These are phyloP conservation scores for Kwoniella pini DNA, from an alignment of 768 basidiomycete genomes.

Conservation along the genomic window DNA sequence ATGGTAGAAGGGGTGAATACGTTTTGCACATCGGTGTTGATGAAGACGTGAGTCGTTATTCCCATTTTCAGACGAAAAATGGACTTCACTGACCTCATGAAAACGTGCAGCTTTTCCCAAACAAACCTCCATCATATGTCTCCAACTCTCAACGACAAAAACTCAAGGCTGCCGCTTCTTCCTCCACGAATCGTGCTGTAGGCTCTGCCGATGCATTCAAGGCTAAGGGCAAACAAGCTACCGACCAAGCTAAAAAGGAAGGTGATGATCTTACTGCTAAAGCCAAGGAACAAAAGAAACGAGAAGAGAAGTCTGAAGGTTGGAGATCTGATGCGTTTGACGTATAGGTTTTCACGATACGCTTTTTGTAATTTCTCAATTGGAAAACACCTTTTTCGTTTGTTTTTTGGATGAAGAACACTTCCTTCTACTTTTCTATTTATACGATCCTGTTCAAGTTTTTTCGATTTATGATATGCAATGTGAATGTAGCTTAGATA, in stretches of 20 bases:
- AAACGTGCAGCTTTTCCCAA: slow-evolving; percentile 54
- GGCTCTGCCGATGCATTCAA: slow-evolving; percentile 45
- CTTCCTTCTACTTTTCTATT: too few species aligned
- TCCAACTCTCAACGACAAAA: slow-evolving; percentile 48
- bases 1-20: slow-evolving; percentile 55
- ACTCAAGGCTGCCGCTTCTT: slow-evolving; percentile 40
- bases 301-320: slow-evolving; percentile 48
- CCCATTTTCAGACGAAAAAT: too few species aligned
- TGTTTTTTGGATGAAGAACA: too few species aligned
- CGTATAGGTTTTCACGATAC: slow-evolving; percentile 22
- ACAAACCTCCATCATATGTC: slow-evolving; percentile 48
- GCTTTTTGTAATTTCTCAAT: not conserved
- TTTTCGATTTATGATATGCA: too few species aligned
- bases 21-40: slow-evolving; percentile 57
- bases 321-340: slow-evolving; percentile 53
- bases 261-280: slow-evolving; percentile 37
- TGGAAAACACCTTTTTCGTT: too few species aligned
- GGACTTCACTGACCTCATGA: too few species aligned
- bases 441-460: too few species aligned
- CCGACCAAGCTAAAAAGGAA: slow-evolving; percentile 50
- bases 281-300: slow-evolving; percentile 43
- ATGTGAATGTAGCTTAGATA: too few species aligned
- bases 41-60: slow-evolving; percentile 47
- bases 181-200: slow-evolving; percentile 35
- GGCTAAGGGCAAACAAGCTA: slow-evolving; percentile 43